phyloP scores from a whole-genome alignment of 306 rosid species.

The Trifolium pratense region DNA sequence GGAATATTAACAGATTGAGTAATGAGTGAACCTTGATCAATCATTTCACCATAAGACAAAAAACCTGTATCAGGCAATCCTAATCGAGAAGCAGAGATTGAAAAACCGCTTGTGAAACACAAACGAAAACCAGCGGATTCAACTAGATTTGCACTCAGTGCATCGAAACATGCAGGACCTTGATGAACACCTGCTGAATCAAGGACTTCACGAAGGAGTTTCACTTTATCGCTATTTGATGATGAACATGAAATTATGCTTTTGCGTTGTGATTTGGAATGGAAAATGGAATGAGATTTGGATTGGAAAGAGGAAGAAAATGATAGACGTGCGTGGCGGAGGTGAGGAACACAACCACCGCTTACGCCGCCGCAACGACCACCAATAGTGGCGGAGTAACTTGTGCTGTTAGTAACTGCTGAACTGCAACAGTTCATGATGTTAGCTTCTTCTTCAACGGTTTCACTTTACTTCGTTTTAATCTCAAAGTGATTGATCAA shows the following conservation, averaged over 20 bases:
- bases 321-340: background rate
- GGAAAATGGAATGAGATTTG: background rate
- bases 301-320: background rate
- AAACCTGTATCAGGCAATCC: conserved; percentile 85
- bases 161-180: conserved; percentile 93
- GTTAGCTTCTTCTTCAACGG: background rate
- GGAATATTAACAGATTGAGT: conserved; percentile 84
- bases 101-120: conserved; percentile 88
- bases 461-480: background rate
- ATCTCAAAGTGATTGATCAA: too few species aligned
- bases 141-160: conserved; percentile 85
- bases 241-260: background rate
- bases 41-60: conserved; percentile 85
- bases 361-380: background rate
- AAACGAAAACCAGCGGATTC: conserved; percentile 70
- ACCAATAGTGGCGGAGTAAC: background rate
- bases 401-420: background rate
- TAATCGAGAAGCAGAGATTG: conserved; percentile 72
- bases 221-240: conserved; percentile 23
- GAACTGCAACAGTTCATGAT: background rate
- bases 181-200: conserved; percentile 84
- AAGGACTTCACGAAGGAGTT: conserved; percentile 66
- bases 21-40: conserved; percentile 76
- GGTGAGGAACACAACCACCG: background rate
- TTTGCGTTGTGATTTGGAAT: background rate